Evolutionary conservation across 306 rosid species (phyloP).

Genomic region (Trichosanthes cucumerina): DNA sequence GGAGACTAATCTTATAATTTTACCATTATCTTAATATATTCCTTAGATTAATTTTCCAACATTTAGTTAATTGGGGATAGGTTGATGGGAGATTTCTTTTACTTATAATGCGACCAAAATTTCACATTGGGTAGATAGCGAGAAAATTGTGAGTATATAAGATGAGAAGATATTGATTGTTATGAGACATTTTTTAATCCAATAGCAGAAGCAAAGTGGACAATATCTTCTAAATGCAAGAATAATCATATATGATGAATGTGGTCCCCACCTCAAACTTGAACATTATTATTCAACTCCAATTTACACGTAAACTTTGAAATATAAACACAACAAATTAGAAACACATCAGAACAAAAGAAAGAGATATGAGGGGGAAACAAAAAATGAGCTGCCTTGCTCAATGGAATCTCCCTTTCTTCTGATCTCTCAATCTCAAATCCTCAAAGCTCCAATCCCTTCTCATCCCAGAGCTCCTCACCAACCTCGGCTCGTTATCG

Average conservation of each 20-base stretch:
- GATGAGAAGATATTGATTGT: too few relatives aligned
- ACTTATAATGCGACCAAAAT: too few relatives aligned
- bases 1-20: too few relatives aligned
- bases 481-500: conserved; percentile 32
- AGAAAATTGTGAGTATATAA: too few relatives aligned
- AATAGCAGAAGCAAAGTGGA: too few relatives aligned
- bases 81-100: too few relatives aligned
- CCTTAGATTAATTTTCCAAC: too few relatives aligned
- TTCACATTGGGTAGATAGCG: too few relatives aligned
- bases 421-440: conserved; percentile 20
- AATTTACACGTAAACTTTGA: not conserved
- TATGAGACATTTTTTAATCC: too few relatives aligned
- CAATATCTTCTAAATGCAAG: too few relatives aligned
- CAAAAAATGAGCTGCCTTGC: not conserved
- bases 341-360: not conserved
- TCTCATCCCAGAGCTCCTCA: conserved; percentile 69
- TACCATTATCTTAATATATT: too few relatives aligned
- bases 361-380: not conserved
- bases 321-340: not conserved
- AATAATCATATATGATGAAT: not conserved
- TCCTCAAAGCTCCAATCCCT: conserved; percentile 86
- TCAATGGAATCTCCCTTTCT: conserved; percentile 12
- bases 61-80: too few relatives aligned
- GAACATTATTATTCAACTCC: not conserved
- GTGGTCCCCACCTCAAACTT: not conserved